A percentile compares a stretch with the other conserved stretches of the same genome.
phyloP scores from a whole-genome alignment of 305 asterid genomes.

The Nicotiana rustica region DNA sequence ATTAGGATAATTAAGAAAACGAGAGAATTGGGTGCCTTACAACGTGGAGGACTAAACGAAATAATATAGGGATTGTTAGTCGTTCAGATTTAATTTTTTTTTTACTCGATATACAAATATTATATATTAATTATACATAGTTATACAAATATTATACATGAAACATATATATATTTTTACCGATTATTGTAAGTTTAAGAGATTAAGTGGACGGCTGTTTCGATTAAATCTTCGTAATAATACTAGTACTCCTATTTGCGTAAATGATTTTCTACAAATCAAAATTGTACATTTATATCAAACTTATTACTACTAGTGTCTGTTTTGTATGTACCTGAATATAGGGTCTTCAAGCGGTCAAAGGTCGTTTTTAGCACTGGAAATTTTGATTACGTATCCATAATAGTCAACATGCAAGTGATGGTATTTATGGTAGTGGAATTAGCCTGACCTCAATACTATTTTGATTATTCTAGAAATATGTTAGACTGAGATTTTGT shows the following conservation, averaged over 20 bases:
- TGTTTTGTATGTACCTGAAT: background rate
- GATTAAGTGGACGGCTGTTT: too few species aligned
- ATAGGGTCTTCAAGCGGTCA: slow-evolving; percentile 2
- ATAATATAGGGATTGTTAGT: background rate
- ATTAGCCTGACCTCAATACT: background rate
- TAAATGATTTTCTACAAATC: background rate
- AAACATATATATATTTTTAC: too few species aligned
- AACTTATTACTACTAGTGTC: background rate
- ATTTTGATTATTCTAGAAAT: background rate
- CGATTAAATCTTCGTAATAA: too few species aligned
- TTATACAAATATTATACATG: too few species aligned
- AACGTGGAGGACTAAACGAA: slow-evolving; percentile 22
- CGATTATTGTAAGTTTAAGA: too few species aligned
- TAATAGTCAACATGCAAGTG: background rate
- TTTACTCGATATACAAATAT: too few species aligned
- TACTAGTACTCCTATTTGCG: background rate
- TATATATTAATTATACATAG: too few species aligned
- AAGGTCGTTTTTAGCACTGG: slow-evolving; percentile 13
- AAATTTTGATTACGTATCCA: background rate
- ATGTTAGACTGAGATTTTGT: background rate
- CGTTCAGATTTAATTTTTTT: too few species aligned
- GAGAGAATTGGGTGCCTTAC: slow-evolving; percentile 5
- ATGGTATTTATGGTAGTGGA: slow-evolving; percentile 12
- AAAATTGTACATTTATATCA: too few species aligned
- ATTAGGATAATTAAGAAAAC: background rate